Percentiles rank a stretch among this genome's conserved stretches.
Evolutionary conservation across 2,329 filamentous ascomycete species (phyloP).

Genomic region (Sporothrix mexicana): DNA sequence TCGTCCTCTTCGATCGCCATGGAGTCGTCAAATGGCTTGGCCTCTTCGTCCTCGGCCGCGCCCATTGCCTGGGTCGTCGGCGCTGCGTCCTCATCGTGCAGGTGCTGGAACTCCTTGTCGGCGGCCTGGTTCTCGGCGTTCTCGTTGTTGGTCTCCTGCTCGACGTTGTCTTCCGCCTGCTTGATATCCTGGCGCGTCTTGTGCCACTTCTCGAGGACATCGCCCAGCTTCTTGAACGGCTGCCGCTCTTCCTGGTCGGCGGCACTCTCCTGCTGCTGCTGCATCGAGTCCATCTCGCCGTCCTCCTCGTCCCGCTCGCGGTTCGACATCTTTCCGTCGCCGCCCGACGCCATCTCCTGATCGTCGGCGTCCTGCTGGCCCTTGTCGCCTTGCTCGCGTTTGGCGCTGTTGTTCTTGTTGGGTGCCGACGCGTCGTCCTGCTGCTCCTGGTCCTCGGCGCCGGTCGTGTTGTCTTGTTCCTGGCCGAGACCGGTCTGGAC

Average conservation of each 20-base stretch:
- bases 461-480: conserved; percentile 63
- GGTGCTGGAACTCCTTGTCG: conserved; percentile 88
- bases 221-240: conserved; percentile 92
- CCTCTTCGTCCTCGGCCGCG: conserved; percentile 79
- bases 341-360: conserved; percentile 59
- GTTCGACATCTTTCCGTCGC: conserved; percentile 62
- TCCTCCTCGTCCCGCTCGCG: conserved; percentile 49
- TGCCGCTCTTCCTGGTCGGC: conserved; percentile 54
- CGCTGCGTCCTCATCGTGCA: conserved; percentile 79
- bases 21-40: conserved; percentile 78
- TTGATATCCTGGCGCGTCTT: conserved; percentile 83
- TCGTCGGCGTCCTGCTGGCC: conserved; percentile 69
- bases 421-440: conserved; percentile 31
- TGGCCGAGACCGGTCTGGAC: conserved; percentile 69
- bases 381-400: conserved; percentile 69
- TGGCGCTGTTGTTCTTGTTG: conserved; percentile 62
- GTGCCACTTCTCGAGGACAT: conserved; percentile 92
- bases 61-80: conserved; percentile 93
- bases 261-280: conserved; percentile 44
- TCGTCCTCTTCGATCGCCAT: conserved; percentile 77
- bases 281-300: conserved; percentile 49
- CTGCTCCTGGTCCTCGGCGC: conserved; percentile 36
- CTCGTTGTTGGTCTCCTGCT: conserved; percentile 47
- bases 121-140: conserved; percentile 69
- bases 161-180: conserved; percentile 58